phyloP scores from a whole-genome alignment of 164 flowering plant species.

The Sedum album region DNA sequence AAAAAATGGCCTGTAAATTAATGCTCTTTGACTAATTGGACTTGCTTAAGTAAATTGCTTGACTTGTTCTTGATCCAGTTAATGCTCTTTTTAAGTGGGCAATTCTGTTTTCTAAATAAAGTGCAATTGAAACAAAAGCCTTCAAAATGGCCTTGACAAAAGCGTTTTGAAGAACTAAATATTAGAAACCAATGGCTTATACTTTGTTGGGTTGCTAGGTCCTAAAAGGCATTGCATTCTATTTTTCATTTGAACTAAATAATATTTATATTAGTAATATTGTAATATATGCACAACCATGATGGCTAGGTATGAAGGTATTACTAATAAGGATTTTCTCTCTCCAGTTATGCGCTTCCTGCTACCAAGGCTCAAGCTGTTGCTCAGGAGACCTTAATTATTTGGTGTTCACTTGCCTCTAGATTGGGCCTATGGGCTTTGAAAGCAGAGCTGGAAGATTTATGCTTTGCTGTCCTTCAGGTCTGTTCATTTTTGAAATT shows the following conservation, averaged over 20 bases:
- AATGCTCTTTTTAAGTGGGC: background rate
- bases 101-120: background rate
- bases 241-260: too few species aligned
- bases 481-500: constrained; percentile 19
- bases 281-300: too few species aligned
- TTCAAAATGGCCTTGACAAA: background rate
- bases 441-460: constrained; percentile 92
- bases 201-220: background rate
- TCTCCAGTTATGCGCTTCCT: constrained; percentile 70
- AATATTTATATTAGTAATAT: too few species aligned
- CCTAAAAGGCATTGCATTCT: background rate
- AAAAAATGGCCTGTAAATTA: too few species aligned
- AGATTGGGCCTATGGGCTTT: constrained; percentile 93
- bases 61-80: too few species aligned
- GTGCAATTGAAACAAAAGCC: background rate
- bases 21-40: too few species aligned
- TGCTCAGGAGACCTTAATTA: constrained; percentile 80
- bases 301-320: background rate
- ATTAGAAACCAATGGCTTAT: background rate
- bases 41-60: too few species aligned
- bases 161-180: background rate
- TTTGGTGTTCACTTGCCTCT: constrained; percentile 98
- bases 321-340: constrained; percentile 7
- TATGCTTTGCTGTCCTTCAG: constrained; percentile 96
- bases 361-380: constrained; percentile 79